phyloP scores from a whole-genome alignment of 768 basidiomycete species.

The Hemileccinum impolitum region DNA sequence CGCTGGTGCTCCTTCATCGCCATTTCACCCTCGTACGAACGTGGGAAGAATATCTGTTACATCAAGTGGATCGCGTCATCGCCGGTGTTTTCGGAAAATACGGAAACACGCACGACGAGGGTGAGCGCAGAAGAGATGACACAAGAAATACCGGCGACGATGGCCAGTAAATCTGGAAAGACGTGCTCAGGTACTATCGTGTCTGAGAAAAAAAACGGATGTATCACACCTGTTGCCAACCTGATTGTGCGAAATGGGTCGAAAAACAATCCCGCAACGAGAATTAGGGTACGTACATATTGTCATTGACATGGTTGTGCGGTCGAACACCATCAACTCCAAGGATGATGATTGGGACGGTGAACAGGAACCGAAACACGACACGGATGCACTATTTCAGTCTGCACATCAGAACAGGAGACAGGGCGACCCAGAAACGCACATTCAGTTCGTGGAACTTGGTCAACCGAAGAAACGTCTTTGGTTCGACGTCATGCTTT shows the following conservation, averaged over 20 bases:
- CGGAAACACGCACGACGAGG: constrained; percentile 50
- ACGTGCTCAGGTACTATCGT: no score
- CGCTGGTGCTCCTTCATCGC: constrained; percentile 42
- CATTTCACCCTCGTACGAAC: constrained; percentile 67
- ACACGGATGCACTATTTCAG: constrained; percentile 58
- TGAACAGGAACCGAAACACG: constrained; percentile 71
- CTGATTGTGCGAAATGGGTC: constrained; percentile 8
- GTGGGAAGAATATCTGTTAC: constrained; percentile 79
- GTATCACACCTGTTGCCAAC: constrained; percentile 23
- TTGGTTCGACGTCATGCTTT: constrained; percentile 57
- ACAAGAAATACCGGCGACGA: constrained; percentile 57
- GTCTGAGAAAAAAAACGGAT: no score
- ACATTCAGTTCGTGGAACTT: constrained; percentile 85
- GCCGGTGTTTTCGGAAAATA: no score
- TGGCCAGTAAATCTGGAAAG: constrained; percentile 52
- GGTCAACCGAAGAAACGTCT: constrained; percentile 66
- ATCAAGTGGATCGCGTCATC: no score
- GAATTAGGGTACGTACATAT: constrained; percentile 33
- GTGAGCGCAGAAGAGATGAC: constrained; percentile 71
- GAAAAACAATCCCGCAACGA: no score
- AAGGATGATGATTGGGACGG: constrained; percentile 59
- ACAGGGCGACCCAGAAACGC: constrained; percentile 22
- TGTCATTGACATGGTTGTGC: constrained; percentile 64
- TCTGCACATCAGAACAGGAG: not conserved
- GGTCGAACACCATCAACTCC: constrained; percentile 65